A percentile compares a stretch with the other conserved stretches of the same genome.
Conservation (phyloP, 768 basidiomycete species). For the Tephrocybe sp. region DNA sequence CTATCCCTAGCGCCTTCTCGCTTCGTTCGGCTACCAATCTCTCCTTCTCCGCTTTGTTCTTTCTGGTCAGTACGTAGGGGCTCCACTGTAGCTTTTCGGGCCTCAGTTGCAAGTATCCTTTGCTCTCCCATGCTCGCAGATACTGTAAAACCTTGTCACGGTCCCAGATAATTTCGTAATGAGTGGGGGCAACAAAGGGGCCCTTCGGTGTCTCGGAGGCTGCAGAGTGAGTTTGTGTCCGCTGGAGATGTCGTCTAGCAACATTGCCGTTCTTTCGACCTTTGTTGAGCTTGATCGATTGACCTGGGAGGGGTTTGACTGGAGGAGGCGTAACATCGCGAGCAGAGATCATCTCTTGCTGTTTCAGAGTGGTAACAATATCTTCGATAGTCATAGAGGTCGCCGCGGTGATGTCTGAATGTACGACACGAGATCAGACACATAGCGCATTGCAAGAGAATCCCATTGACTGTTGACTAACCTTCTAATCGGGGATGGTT, state of each 20-base stretch:
- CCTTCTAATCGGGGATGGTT: conserved; percentile 73
- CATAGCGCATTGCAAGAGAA: background rate
- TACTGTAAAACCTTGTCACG: conserved; percentile 62
- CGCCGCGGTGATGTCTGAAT: conserved; percentile 74
- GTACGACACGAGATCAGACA: background rate
- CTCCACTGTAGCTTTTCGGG: conserved; percentile 94
- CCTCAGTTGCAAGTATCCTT: conserved; percentile 73
- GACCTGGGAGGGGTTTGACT: conserved; percentile 70
- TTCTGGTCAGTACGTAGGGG: conserved; percentile 63
- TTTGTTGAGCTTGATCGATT: conserved; percentile 72
- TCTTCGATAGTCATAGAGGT: conserved; percentile 95
- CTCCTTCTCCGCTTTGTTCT: conserved; percentile 18
- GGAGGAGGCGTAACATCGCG: conserved; percentile 50
- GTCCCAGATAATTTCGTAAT: conserved; percentile 81
- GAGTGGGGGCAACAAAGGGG: conserved; percentile 61
- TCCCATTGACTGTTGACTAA: conserved; percentile 31
- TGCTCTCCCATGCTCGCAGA: conserved; percentile 68
- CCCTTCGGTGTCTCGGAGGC: conserved; percentile 40
- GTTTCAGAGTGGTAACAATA: conserved; percentile 68
- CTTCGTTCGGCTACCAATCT: conserved; percentile 12
- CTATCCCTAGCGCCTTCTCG: conserved; percentile 9
- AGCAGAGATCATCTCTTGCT: conserved; percentile 73
- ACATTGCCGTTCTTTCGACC: conserved; percentile 62
- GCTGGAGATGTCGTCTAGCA: conserved; percentile 63
- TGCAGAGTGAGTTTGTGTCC: conserved; percentile 51